phyloP scores from a whole-genome alignment of 164 flowering plant genomes.

The Magnolia changhungtana region DNA sequence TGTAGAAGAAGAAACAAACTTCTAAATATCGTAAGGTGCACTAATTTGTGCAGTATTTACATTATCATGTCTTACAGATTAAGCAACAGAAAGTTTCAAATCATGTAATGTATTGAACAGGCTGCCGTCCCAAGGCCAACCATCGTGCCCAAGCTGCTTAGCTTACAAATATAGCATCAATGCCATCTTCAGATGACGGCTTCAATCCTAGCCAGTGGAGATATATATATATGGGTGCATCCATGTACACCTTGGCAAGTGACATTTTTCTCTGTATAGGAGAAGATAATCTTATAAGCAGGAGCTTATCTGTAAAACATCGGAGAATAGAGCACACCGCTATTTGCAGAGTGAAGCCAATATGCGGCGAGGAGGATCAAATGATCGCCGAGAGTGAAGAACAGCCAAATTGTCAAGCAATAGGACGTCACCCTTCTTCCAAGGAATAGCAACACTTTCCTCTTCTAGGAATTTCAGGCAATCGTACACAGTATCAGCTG shows the following conservation, averaged over 20 bases:
- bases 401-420: slow-evolving; percentile 84
- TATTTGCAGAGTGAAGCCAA: slow-evolving; percentile 81
- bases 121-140: background rate
- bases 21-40: too few species aligned
- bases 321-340: background rate
- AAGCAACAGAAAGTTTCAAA: background rate
- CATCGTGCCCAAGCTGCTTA: background rate
- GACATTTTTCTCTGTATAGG: background rate
- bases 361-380: slow-evolving; percentile 71
- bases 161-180: too few species aligned
- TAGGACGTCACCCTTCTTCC: slow-evolving; percentile 79
- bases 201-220: background rate
- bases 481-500: slow-evolving; percentile 58
- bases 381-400: slow-evolving; percentile 77
- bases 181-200: background rate
- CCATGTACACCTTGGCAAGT: too few species aligned
- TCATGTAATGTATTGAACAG: background rate
- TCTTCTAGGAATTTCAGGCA: slow-evolving; percentile 70
- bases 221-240: background rate
- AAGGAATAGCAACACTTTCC: slow-evolving; percentile 77
- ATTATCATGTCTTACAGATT: too few species aligned
- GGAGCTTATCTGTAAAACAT: background rate
- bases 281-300: background rate
- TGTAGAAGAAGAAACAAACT: too few species aligned
- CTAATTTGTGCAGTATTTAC: too few species aligned